Evolutionary conservation across 176 grass and related monocot genomes (phyloP).

Genomic region (Musa schizocarpa): DNA sequence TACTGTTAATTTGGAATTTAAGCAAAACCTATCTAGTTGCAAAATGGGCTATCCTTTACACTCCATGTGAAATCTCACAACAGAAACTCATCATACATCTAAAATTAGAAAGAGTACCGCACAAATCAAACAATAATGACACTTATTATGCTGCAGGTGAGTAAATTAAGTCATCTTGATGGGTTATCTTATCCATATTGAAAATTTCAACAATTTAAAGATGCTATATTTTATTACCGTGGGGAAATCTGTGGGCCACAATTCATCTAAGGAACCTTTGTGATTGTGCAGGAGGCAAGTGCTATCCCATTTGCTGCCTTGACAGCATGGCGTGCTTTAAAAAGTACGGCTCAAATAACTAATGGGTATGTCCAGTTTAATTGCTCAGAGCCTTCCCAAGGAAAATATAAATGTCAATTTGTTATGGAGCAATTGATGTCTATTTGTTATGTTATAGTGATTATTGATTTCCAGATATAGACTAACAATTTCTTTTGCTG

Average conservation of each 20-base stretch:
- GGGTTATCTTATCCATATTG: background rate
- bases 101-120: background rate
- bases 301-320: constrained; percentile 93
- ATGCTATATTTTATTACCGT: background rate
- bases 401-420: background rate
- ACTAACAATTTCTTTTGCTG: background rate
- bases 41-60: no score
- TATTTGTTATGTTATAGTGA: background rate
- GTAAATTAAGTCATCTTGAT: background rate
- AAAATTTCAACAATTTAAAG: no score
- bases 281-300: constrained; percentile 61
- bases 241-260: background rate
- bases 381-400: background rate
- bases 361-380: constrained; percentile 50
- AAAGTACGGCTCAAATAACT: constrained; percentile 73
- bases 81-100: background rate
- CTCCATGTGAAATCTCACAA: no score
- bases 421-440: background rate
- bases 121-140: background rate
- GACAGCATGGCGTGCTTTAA: constrained; percentile 94
- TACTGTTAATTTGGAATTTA: no score
- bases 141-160: background rate
- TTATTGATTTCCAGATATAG: background rate
- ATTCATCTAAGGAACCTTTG: constrained; percentile 5
- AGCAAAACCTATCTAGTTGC: no score